Conservation (phyloP, 2,329 filamentous ascomycete genomes). For the Chaetoscypha palmicola region DNA sequence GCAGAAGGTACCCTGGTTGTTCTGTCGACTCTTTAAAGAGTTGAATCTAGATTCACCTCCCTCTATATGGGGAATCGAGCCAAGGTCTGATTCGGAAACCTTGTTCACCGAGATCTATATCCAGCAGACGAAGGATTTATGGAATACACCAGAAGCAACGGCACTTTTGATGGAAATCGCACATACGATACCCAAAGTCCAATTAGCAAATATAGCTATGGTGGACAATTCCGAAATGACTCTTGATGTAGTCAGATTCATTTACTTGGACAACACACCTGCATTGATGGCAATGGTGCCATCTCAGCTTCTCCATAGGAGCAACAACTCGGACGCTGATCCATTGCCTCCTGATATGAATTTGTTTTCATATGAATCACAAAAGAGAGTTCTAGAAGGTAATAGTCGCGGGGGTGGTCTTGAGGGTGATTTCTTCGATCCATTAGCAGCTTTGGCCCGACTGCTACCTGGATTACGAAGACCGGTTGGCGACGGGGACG, state of each 20-base stretch:
- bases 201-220: slow-evolving; percentile 11
- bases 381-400: slow-evolving; percentile 13
- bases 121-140: slow-evolving; percentile 60
- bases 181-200: slow-evolving; percentile 33
- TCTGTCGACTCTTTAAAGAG: slow-evolving; percentile 71
- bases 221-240: slow-evolving; percentile 24
- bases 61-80: slow-evolving; percentile 72
- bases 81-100: slow-evolving; percentile 44
- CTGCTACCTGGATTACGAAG: slow-evolving; percentile 17
- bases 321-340: slow-evolving; percentile 31
- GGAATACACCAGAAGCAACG: slow-evolving; percentile 62
- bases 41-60: slow-evolving; percentile 73
- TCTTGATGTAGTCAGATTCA: slow-evolving; percentile 28
- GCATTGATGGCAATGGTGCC: slow-evolving; percentile 29
- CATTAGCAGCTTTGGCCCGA: slow-evolving; percentile 23
- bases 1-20: slow-evolving; percentile 74
- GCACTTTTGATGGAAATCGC: slow-evolving; percentile 57
- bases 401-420: neutral
- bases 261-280: slow-evolving; percentile 30
- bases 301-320: slow-evolving; percentile 24
- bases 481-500: neutral
- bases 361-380: slow-evolving; percentile 26
- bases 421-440: slow-evolving; percentile 18
- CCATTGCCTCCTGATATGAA: slow-evolving; percentile 30
- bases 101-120: slow-evolving; percentile 59